Evolutionary conservation across 139 green algal genomes (phyloP).

Genomic region (Coccomyxa sp.): DNA sequence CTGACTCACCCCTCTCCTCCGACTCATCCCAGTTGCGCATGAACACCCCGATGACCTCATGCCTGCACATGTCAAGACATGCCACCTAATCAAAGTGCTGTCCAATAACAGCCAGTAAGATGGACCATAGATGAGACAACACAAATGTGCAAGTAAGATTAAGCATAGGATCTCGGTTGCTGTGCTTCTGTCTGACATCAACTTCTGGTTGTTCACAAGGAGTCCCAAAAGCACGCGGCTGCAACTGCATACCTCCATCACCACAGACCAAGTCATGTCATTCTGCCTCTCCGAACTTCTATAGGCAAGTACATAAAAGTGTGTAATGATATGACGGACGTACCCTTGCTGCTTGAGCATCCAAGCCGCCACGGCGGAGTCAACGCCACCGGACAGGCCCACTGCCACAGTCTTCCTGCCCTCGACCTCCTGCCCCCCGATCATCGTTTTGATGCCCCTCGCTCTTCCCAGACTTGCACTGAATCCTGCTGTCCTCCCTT

Average conservation of each 20-base stretch:
- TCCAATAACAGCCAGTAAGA: too few species aligned
- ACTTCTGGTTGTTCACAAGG: too few species aligned
- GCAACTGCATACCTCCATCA: neutral
- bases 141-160: neutral
- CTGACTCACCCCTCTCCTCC: slow-evolving; percentile 61
- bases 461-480: neutral
- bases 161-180: neutral
- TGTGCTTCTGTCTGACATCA: too few species aligned
- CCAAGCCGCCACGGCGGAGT: slow-evolving; percentile 70
- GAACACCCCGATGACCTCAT: slow-evolving; percentile 62
- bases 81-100: neutral
- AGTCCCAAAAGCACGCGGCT: neutral
- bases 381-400: slow-evolving; percentile 74
- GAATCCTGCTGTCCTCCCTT: too few species aligned
- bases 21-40: slow-evolving; percentile 82
- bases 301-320: too few species aligned
- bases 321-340: neutral
- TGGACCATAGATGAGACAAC: too few species aligned
- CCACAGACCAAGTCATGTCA: neutral
- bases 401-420: slow-evolving; percentile 43
- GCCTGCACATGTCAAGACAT: slow-evolving; percentile 6
- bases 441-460: neutral
- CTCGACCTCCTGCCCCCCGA: slow-evolving; percentile 7
- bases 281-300: neutral
- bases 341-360: slow-evolving; percentile 45